Evolutionary conservation across 2,329 filamentous ascomycete genomes (phyloP), one percentile per base, ranked within the genome.

Genomic region (Cordyceps cicadae): DNA sequence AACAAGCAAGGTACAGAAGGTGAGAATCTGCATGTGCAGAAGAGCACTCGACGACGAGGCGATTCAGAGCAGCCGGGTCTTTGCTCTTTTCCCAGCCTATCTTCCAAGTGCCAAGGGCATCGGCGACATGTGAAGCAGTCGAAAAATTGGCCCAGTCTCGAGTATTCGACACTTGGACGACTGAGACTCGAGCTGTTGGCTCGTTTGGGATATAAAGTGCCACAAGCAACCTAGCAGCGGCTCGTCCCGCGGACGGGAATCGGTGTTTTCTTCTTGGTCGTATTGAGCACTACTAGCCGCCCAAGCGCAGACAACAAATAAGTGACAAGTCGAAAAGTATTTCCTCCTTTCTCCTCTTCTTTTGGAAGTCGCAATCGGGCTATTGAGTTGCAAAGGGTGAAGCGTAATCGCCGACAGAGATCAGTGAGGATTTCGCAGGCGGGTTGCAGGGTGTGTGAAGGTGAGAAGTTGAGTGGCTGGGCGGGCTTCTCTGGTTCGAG

Each of bases 391-490:
- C 57, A 48, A 43, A 53, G 56, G 17, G 17, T 26, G 57, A 39
- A 39, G 32, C 19, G 5, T 32, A 52, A n/a, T 52, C 12, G 37
- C 37, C 14, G n/a, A 12, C 37, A 6, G 24, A 53, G 19, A 29
- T 29, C 29, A 5, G 29, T 29, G 34, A 24, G 26, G 21, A 21
- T 41, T 19, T 17, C 17, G 17, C 29, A 46, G 3, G 41, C 39
- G n/a, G 53, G 24, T 24, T 14, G 57, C 21, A 59, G 41, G 26
- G 57, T 34, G 6, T 53, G 49, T 51, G 15, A 24, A 52, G 46
- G 26, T 56, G 41, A 61, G 29, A 61, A 61, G 53, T 61, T 43
- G 52, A 54, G 60, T 61, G 60, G 60, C 60, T 61, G 60, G 59
- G 60, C 57, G 54, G 60, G 54, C 9, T 49, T 21, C 60, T 58